Base-by-base conservation (phyloP, 768 basidiomycete genomes). In the Leccinum incarnatum region DNA sequence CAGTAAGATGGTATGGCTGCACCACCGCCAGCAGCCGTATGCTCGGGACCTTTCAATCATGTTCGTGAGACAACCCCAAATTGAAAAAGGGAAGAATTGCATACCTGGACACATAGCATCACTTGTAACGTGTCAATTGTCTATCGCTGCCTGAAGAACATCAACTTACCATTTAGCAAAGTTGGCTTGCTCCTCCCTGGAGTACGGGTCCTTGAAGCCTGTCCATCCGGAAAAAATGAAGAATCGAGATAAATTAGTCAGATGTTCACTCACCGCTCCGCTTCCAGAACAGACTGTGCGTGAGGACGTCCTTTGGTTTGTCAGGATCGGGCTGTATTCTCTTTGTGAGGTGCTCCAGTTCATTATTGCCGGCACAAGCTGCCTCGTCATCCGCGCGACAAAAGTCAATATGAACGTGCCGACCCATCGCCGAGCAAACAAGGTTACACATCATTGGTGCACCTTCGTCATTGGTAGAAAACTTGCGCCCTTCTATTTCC, bases 181-280 rank as follows among this genome's bases (percentile, higher is more conserved):
- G 50, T 78, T 77, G 1, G 74, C 53, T 62, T 81, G 81, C 52
- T 86, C 83, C 42, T 84, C 82, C n/a, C 75, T 76, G 21, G 84
- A 78, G 58, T 87, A 86, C 0, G 85, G 85, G 65, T 87, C 84
- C 75, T 79, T 83, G 73, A 86, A 86, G 10, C 81, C 84, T 84
- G 46, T 19, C 3, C 36, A 12, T 42, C 3, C 37, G 34, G 30
- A 19, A n/a, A n/a, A 2, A 3, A 8, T 15, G 5, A 34, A 49
- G 15, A 37, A 14, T 10, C 4, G 21, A 42, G 0, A 17, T 5
- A 8, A 32, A 21, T 4, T 2, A 21, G 1, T 2, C 14, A 30
- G 53, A 11, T 17, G 0, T 2, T 15, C 2, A 51, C 70, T 30
- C 55, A 84, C 85, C 86, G 59, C 77, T 77, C n/a, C 85, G 77